A percentile compares a stretch with the other conserved stretches of the same genome.
These are phyloP conservation scores for Apiospora koreana DNA, from an alignment of 2,329 filamentous ascomycete genomes.

Conservation along the genomic window DNA sequence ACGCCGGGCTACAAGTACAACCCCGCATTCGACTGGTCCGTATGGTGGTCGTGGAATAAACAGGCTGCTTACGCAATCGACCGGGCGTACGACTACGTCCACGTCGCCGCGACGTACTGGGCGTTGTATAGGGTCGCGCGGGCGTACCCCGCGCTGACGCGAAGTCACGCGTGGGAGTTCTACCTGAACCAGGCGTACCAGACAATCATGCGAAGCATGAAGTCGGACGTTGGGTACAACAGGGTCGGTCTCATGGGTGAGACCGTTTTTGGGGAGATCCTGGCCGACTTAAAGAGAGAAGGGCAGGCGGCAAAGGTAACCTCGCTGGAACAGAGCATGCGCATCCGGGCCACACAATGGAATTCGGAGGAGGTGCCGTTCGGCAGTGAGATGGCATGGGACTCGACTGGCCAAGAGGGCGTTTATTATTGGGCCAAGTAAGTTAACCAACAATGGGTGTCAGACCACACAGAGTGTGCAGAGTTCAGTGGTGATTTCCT, in stretches of 20 bases:
- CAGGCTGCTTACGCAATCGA: constrained; percentile 44
- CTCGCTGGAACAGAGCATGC: constrained; percentile 48
- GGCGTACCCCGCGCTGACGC: constrained; percentile 46
- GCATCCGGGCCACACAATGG: constrained; percentile 50
- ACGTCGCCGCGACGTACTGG: constrained; percentile 58
- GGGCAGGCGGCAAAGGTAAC: constrained; percentile 39
- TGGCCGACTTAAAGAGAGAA: constrained; percentile 52
- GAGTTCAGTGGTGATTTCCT: not conserved
- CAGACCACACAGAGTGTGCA: not conserved
- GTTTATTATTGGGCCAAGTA: constrained; percentile 60
- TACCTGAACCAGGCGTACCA: constrained; percentile 56
- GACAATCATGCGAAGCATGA: constrained; percentile 44
- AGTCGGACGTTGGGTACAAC: constrained; percentile 43
- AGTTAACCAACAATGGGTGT: constrained; percentile 14
- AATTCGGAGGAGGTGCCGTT: constrained; percentile 52
- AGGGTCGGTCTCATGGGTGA: constrained; percentile 60
- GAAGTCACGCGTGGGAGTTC: constrained; percentile 49
- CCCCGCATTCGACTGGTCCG: constrained; percentile 45
- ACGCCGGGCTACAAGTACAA: constrained; percentile 45
- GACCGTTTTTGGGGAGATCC: constrained; percentile 55
- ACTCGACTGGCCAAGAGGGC: constrained; percentile 62
- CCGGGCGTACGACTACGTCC: constrained; percentile 61
- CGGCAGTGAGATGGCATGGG: constrained; percentile 64
- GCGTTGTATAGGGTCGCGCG: constrained; percentile 55
- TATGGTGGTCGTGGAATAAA: constrained; percentile 54